These are phyloP conservation scores for Desmodesmus armatus DNA, from an alignment of 139 green algal species.

Conservation along the genomic window DNA sequence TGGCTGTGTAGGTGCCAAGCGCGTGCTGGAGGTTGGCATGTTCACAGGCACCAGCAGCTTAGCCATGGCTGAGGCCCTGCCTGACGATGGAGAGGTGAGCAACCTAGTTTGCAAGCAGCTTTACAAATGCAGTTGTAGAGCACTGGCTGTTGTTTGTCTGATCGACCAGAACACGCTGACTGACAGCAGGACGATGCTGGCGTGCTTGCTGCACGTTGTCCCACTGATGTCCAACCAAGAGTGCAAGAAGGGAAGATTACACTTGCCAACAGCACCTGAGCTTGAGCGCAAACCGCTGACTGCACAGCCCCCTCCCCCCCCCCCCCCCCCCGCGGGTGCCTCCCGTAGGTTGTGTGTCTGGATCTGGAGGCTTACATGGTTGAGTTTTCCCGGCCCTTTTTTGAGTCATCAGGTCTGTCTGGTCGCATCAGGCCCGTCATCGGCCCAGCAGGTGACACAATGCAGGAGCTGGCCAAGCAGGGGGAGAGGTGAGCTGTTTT, in stretches of 20 bases:
- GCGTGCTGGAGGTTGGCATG: conserved; percentile 67
- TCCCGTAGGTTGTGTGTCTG: too few species aligned
- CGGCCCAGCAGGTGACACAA: conserved; percentile 47
- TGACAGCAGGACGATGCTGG: too few species aligned
- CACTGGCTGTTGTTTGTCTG: too few species aligned
- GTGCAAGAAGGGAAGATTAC: too few species aligned
- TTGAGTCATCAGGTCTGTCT: conserved; percentile 48
- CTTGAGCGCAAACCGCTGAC: too few species aligned
- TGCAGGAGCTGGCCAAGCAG: conserved; percentile 43
- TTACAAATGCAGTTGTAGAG: too few species aligned
- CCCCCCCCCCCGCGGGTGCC: too few species aligned
- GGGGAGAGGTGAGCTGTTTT: conserved; percentile 29
- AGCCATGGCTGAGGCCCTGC: conserved; percentile 56
- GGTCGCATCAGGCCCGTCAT: conserved; percentile 42
- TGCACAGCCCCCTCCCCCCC: too few species aligned
- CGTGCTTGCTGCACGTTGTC: too few species aligned
- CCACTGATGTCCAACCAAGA: too few species aligned
- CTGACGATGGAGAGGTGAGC: conserved; percentile 57
- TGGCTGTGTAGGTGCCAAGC: conserved; percentile 48
- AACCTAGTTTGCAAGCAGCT: background rate
- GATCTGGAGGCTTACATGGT: conserved; percentile 65
- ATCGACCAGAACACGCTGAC: too few species aligned
- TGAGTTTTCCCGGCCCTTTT: conserved; percentile 55
- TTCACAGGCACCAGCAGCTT: conserved; percentile 64
- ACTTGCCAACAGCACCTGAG: too few species aligned